Base-by-base conservation (phyloP, 345 rosid genomes). In the Corymbia maculata region DNA sequence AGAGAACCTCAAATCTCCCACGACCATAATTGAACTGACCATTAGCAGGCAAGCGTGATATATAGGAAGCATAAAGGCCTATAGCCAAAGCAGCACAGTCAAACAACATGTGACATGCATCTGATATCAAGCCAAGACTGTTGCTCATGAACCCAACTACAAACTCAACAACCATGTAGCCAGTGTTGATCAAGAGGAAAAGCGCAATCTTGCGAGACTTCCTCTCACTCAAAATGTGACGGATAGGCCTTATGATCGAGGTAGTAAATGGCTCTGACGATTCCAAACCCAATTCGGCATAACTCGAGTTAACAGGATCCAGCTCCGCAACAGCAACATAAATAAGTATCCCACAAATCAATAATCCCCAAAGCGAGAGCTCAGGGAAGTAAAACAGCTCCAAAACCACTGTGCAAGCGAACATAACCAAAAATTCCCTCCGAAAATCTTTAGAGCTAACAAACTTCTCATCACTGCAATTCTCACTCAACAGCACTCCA, bases 51-150 rank as follows among this genome's bases (percentile, higher is more conserved):
- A 97, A 93, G 32, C 97, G 95, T 0, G 99, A 95, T 89, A 97
- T 96, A 88, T 97, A 97, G 2, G 99, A 97, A 51, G 99, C 99
- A 88, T 97, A 96, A 8, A 97, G 89, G 84, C 99, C 99, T 89
- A 97, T 95, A 2, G 98, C 99, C 92, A 97, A 90, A 85, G 99
- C 99, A 90, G 99, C 99, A 92, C 99, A 97, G 91, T 97, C 99
- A 93, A 97, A 97, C 97, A 97, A 89, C 99, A 97, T 97, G 79
- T 97, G 99, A 88, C 99, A 97, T 28, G 99, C 99, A 88, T 97
- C 99, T 1, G 99, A 97, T 91, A 97, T 96, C 92, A 97, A 90
- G 64, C 99, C 99, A 90, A 97, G 97, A 93, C 99, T 97, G 85
- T 97, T 97, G 92, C 98, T 95, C 99, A 97, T 96, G 89, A 97